These are phyloP conservation scores for Globisporangium nodosum DNA, from an alignment of 352 stramenopile genomes.

Conservation along the genomic window DNA sequence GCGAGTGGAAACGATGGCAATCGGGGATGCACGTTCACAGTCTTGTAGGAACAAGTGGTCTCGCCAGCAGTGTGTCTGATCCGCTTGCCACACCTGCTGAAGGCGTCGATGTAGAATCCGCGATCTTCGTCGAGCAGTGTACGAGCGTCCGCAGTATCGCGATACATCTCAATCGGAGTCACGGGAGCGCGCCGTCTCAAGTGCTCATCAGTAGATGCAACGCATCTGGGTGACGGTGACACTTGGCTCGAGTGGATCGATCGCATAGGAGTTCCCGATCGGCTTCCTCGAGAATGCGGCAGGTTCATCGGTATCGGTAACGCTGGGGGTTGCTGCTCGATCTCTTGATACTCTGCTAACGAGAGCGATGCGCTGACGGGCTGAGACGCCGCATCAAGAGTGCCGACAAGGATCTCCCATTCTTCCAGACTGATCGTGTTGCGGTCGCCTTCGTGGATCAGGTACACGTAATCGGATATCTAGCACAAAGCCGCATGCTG, in stretches of 20 bases:
- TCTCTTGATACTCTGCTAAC: not conserved
- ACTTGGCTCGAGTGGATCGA: not conserved
- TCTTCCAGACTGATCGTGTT: conserved; percentile 57
- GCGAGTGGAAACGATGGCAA: conserved; percentile 46
- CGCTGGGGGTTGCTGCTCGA: conserved; percentile 19
- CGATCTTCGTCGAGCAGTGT: not conserved
- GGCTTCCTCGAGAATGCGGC: not conserved
- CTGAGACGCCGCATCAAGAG: conserved; percentile 53
- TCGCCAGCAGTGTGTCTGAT: not conserved
- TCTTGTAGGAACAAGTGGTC: not conserved
- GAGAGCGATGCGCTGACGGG: conserved; percentile 9
- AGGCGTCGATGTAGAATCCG: not conserved
- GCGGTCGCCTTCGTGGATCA: conserved; percentile 56
- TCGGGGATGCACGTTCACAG: conserved; percentile 5
- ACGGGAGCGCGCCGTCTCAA: not conserved
- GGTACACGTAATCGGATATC: conserved; percentile 70
- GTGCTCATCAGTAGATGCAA: not conserved
- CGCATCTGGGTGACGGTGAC: not conserved
- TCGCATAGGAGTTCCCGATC: not conserved
- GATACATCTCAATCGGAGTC: not conserved
- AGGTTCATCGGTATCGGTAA: not conserved
- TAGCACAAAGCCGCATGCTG: conserved; percentile 9
- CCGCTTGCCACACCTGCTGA: not conserved
- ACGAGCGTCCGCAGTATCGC: not conserved
- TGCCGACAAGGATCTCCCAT: conserved; percentile 62